phyloP scores from a whole-genome alignment of 1,139 yeast genomes.

The Geotrichum candidum region DNA sequence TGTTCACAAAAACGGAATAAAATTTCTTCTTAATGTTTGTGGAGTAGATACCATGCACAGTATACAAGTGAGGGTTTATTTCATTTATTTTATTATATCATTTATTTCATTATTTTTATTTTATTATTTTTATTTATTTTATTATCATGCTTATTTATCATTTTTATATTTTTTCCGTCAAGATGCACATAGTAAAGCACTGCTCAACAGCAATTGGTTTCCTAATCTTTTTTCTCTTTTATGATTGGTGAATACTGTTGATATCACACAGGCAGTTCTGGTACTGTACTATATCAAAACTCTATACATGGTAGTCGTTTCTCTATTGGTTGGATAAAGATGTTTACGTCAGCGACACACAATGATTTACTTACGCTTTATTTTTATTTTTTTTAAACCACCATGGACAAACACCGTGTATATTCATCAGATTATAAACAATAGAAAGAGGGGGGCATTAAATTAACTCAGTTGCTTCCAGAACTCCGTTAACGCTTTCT shows the following conservation, averaged over 20 bases:
- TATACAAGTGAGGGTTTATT: background rate
- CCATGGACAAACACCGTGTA: no score
- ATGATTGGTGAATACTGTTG: background rate
- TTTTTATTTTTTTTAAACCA: no score
- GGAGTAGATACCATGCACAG: background rate
- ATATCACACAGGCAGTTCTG: background rate
- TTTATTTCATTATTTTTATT: no score
- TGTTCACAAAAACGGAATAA: background rate
- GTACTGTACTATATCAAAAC: background rate
- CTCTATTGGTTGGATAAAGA: background rate
- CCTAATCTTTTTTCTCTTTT: background rate
- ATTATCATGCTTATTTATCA: no score
- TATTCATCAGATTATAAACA: no score
- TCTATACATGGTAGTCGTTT: background rate
- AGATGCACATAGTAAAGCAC: background rate
- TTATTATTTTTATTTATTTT: no score
- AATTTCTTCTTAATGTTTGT: background rate
- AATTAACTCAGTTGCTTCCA: no score
- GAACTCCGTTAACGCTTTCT: no score
- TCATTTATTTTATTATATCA: background rate
- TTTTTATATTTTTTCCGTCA: no score
- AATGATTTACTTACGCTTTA: no score
- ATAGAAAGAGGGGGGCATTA: no score
- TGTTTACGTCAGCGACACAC: background rate
- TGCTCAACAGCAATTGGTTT: background rate